phyloP scores from a whole-genome alignment of 345 rosid species.

The Boechera divaricarpa region DNA sequence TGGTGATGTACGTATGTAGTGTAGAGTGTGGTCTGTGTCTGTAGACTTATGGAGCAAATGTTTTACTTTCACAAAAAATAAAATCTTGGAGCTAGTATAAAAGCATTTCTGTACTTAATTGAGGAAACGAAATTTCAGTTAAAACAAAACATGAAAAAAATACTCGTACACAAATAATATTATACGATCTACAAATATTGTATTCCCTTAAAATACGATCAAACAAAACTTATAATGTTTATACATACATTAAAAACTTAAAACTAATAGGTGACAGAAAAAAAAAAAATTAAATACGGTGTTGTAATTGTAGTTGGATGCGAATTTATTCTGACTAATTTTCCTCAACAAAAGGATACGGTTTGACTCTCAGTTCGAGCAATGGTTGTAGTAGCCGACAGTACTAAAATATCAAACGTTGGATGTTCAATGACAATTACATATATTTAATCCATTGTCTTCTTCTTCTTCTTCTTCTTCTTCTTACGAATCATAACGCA shows the following conservation, averaged over 20 bases:
- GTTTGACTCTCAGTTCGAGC: constrained; percentile 37
- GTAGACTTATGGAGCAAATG: neutral
- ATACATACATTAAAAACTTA: neutral
- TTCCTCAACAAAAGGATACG: constrained; percentile 38
- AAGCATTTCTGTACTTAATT: neutral
- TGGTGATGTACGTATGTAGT: neutral
- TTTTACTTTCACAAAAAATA: neutral
- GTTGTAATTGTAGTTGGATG: constrained; percentile 1
- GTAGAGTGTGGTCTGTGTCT: too few species aligned
- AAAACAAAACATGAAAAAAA: neutral
- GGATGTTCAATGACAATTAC: constrained; percentile 14
- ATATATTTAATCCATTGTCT: constrained; percentile 27
- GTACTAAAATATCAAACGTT: neutral
- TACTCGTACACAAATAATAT: neutral
- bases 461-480: neutral
- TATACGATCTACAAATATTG: neutral
- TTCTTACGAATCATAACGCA: constrained; percentile 19
- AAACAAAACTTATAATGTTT: neutral
- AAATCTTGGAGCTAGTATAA: neutral
- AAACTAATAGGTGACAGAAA: neutral
- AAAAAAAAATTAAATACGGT: neutral
- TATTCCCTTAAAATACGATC: neutral
- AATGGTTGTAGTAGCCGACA: constrained; percentile 21
- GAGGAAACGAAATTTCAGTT: neutral
- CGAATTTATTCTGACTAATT: constrained; percentile 29